Evolutionary conservation across 345 rosid species (phyloP).

Genomic region (Odontarrhena argentea): DNA sequence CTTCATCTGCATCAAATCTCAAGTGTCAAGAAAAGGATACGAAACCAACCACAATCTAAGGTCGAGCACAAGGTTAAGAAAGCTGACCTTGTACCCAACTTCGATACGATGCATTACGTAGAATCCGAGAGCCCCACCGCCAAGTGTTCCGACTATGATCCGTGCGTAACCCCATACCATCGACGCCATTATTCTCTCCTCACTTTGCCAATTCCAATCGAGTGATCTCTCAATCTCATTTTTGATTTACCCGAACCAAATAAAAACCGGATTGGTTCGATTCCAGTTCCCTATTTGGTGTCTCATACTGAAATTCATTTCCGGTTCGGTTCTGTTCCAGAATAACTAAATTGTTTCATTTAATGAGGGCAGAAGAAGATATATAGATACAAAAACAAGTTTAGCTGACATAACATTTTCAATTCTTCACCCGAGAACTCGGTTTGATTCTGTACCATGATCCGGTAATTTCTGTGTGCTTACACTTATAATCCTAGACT

Average conservation of each 20-base stretch:
- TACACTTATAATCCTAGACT: not conserved
- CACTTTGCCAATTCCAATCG: not conserved
- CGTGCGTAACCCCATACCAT: constrained; percentile 68
- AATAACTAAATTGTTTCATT: too few species aligned
- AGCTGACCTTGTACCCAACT: constrained; percentile 64
- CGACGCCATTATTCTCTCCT: constrained; percentile 48
- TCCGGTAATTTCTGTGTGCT: not conserved
- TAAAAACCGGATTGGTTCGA: not conserved
- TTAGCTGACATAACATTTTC: not conserved
- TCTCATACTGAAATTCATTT: not conserved
- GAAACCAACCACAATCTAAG: not conserved
- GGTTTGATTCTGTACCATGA: constrained; percentile 8
- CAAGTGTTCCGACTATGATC: constrained; percentile 76
- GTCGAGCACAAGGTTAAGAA: not conserved
- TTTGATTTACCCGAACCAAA: not conserved
- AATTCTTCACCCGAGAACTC: not conserved
- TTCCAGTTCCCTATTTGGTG: not conserved
- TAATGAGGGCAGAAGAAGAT: too few species aligned
- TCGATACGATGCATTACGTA: constrained; percentile 87
- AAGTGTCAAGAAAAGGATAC: not conserved
- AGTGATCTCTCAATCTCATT: constrained; percentile 7
- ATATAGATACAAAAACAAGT: too few species aligned
- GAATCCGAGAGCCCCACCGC: constrained; percentile 79
- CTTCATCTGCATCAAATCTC: constrained; percentile 53
- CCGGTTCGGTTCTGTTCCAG: not conserved